Evolutionary conservation across 2,329 filamentous ascomycete species (phyloP).

Genomic region (Cadophora luteo-olivacea): DNA sequence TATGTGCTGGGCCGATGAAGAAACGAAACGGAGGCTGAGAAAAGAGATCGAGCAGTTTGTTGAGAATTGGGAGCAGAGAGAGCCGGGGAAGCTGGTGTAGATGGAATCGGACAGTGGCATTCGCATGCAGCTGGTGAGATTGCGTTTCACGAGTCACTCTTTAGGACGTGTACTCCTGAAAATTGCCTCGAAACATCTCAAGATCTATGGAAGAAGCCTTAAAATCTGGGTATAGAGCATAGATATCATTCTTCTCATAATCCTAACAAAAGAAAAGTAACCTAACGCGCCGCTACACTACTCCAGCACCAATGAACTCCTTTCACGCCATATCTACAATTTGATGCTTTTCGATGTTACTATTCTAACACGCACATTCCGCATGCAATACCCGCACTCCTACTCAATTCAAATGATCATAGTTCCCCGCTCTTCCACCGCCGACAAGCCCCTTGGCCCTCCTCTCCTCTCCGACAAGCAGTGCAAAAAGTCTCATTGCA

Average conservation of each 20-base stretch:
- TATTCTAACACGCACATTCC: neutral
- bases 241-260: conserved; percentile 1
- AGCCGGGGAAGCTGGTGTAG: neutral
- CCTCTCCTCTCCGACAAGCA: conserved; percentile 40
- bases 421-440: conserved; percentile 13
- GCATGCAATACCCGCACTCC: neutral
- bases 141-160: too few species aligned
- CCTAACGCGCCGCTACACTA: neutral
- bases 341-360: neutral
- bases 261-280: conserved; percentile 6
- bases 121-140: too few species aligned
- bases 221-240: too few species aligned
- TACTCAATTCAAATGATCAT: conserved; percentile 15
- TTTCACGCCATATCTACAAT: conserved; percentile 3
- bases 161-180: too few species aligned
- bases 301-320: neutral
- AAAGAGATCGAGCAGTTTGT: conserved; percentile 15
- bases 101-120: too few species aligned
- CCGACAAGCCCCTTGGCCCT: conserved; percentile 27
- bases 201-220: too few species aligned
- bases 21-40: conserved; percentile 9
- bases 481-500: conserved; percentile 42
- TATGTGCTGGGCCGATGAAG: conserved; percentile 52
- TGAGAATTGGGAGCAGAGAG: neutral
- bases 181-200: too few species aligned